These are phyloP conservation scores for Anisodus tanguticus DNA, from an alignment of 257 asterid species.

Conservation along the genomic window DNA sequence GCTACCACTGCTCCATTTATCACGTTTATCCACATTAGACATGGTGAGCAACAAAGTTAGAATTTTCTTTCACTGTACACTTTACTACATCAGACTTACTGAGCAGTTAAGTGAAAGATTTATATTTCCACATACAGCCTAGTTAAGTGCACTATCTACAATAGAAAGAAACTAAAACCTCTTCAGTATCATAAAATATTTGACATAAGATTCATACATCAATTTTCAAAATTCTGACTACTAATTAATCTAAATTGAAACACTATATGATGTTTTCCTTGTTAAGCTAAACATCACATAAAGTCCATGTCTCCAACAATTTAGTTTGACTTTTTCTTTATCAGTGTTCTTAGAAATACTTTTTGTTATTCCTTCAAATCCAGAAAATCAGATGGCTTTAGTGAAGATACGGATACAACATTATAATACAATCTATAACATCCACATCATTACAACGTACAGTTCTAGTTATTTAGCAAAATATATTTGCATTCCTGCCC, in stretches of 20 bases:
- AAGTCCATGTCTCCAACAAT: conserved; percentile 17
- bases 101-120: neutral
- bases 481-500: neutral
- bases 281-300: neutral
- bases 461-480: neutral
- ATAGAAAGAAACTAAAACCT: neutral
- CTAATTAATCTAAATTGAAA: neutral
- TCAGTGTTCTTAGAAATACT: neutral
- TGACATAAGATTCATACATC: neutral
- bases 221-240: neutral
- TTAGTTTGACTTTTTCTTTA: neutral
- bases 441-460: neutral
- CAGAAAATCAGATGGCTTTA: neutral
- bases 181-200: neutral
- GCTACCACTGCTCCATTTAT: neutral
- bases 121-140: neutral
- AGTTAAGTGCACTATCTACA: neutral
- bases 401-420: neutral
- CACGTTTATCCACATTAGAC: neutral
- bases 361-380: neutral
- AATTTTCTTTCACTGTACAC: neutral
- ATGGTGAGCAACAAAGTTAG: conserved; percentile 6
- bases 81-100: neutral
- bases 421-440: neutral
- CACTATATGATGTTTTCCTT: neutral